These are phyloP conservation scores for Ceraceosorus guamensis DNA, from an alignment of 1,284 basidiomycete genomes.

Conservation along the genomic window DNA sequence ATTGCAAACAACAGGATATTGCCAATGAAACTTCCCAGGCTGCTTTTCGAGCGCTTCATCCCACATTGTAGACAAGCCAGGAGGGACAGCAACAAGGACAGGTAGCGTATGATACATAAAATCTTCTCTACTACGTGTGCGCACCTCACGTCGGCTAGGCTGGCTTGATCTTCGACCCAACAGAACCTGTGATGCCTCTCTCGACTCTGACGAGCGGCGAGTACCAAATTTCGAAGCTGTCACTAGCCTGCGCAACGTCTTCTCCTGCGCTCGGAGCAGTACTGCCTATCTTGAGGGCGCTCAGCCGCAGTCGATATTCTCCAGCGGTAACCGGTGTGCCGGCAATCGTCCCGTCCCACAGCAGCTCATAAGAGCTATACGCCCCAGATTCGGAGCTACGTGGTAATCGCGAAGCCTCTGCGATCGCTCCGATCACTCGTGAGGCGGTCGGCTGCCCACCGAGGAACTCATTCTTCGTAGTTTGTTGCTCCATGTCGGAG, in stretches of 20 bases:
- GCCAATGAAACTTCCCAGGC: no score
- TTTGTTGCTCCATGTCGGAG: background rate
- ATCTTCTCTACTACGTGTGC: no score
- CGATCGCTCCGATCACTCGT: background rate
- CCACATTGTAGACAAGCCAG: no score
- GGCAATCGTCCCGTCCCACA: background rate
- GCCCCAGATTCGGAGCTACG: background rate
- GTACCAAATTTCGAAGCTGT: constrained; percentile 53
- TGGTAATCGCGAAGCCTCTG: background rate
- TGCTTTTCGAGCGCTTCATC: no score
- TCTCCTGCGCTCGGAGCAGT: background rate
- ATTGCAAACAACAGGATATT: no score
- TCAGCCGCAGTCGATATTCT: background rate
- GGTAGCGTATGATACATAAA: no score
- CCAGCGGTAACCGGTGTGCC: background rate
- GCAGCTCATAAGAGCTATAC: background rate
- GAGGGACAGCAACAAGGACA: no score
- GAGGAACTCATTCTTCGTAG: no score
- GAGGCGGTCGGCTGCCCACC: background rate
- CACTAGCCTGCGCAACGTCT: constrained; percentile 60
- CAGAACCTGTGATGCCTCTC: no score
- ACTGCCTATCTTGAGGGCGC: background rate
- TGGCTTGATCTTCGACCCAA: no score
- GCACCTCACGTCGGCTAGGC: no score
- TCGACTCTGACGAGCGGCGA: background rate